Evolutionary conservation across 1,284 basidiomycete genomes (phyloP).

Genomic region (Bjerkandera adusta): DNA sequence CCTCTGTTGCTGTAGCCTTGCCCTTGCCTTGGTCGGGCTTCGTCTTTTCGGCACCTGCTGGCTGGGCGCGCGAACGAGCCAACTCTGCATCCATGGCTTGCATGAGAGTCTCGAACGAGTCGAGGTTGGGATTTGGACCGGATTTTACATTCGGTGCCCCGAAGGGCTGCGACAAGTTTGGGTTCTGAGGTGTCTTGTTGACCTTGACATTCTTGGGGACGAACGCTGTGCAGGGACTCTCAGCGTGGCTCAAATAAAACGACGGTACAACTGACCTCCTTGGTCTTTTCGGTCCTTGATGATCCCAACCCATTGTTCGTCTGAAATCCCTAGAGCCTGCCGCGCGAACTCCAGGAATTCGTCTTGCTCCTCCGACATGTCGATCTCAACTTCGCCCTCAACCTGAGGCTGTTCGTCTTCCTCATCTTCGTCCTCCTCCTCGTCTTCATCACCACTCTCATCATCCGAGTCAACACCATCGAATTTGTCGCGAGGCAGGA

Average conservation of each 20-base stretch:
- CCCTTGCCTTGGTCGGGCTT: conserved; percentile 17
- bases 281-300: conserved; percentile 69
- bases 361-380: conserved; percentile 87
- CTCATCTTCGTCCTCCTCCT: conserved; percentile 54
- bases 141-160: conserved; percentile 24
- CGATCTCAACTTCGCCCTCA: conserved; percentile 79
- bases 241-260: background rate
- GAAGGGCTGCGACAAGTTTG: background rate
- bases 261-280: conserved; percentile 65
- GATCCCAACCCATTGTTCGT: conserved; percentile 83
- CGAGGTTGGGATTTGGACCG: conserved; percentile 65
- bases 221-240: conserved; percentile 48
- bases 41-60: conserved; percentile 12
- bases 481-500: conserved; percentile 75
- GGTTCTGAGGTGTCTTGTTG: conserved; percentile 14
- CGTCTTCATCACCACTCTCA: conserved; percentile 65
- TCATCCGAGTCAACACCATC: conserved; percentile 86
- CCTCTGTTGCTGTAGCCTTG: conserved; percentile 21
- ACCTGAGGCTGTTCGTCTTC: conserved; percentile 79
- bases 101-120: conserved; percentile 95
- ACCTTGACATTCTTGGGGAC: conserved; percentile 50
- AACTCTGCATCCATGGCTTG: conserved; percentile 89
- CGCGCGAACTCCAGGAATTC: conserved; percentile 93
- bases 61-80: conserved; percentile 38
- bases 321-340: conserved; percentile 82